Percentiles rank a stretch among this genome's conserved stretches.
phyloP scores from a whole-genome alignment of 768 basidiomycete species.

The Hygrophorus pudorinus region DNA sequence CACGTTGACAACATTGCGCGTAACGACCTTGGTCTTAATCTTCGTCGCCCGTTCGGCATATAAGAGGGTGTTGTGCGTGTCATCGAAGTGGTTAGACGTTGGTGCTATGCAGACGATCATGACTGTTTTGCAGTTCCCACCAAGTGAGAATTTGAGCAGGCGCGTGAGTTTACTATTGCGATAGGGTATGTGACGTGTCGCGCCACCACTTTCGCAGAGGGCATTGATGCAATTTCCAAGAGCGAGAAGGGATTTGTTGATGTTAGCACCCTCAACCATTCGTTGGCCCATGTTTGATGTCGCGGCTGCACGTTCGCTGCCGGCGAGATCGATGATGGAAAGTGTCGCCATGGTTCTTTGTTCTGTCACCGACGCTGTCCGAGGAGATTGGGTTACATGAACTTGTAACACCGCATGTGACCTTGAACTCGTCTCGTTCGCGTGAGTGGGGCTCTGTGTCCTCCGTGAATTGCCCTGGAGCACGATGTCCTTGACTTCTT shows the following conservation, averaged over 20 bases:
- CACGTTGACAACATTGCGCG: conserved; percentile 90
- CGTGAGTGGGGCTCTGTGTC: conserved; percentile 90
- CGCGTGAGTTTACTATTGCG: conserved; percentile 98
- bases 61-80: conserved; percentile 95
- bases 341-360: conserved; percentile 81
- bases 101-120: conserved; percentile 99
- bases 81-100: conserved; percentile 92
- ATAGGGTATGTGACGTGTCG: conserved; percentile 87
- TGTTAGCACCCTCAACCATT: conserved; percentile 98
- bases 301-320: conserved; percentile 93
- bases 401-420: conserved; percentile 98
- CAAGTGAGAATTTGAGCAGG: conserved; percentile 92
- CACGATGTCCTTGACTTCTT: conserved; percentile 92
- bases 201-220: conserved; percentile 88
- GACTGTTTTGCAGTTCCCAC: conserved; percentile 98
- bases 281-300: conserved; percentile 97
- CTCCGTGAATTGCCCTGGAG: conserved; percentile 79
- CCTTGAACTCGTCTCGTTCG: conserved; percentile 93
- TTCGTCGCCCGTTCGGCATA: conserved; percentile 98
- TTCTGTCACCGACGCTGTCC: conserved; percentile 78
- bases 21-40: conserved; percentile 96
- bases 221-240: conserved; percentile 99
- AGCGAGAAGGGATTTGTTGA: conserved; percentile 96
- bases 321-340: conserved; percentile 96
- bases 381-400: conserved; percentile 79